These are phyloP conservation scores for carrot (Daucus carota) DNA, from an alignment of 129 eudicot genomes.

Conservation along the genomic window DH1_v3.0 NC_030383.2:4747001-4747500, in stretches of 20 bases:
- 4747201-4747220: slow-evolving; percentile 5
- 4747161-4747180: background rate
- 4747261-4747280: slow-evolving; percentile 14
- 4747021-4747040: slow-evolving; percentile 58
- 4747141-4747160: slow-evolving; percentile 38
- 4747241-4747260: slow-evolving; percentile 11
- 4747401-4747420: background rate
- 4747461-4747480: too few species aligned
- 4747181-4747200: slow-evolving; percentile 2
- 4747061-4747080: slow-evolving; percentile 49
- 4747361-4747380: background rate
- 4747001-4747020: slow-evolving; percentile 72
- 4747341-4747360: background rate
- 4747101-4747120: slow-evolving; percentile 57
- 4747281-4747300: background rate
- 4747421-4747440: background rate
- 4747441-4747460: background rate
- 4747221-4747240: slow-evolving; percentile 6
- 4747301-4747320: background rate
- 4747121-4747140: slow-evolving; percentile 28
- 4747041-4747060: slow-evolving; percentile 49
- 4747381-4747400: background rate
- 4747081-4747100: slow-evolving; percentile 64
- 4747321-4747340: background rate
- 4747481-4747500: too few species aligned